These are phyloP conservation scores for Fusarium tupiense DNA, from an alignment of 2,329 filamentous ascomycete species.

Conservation along the genomic window DNA sequence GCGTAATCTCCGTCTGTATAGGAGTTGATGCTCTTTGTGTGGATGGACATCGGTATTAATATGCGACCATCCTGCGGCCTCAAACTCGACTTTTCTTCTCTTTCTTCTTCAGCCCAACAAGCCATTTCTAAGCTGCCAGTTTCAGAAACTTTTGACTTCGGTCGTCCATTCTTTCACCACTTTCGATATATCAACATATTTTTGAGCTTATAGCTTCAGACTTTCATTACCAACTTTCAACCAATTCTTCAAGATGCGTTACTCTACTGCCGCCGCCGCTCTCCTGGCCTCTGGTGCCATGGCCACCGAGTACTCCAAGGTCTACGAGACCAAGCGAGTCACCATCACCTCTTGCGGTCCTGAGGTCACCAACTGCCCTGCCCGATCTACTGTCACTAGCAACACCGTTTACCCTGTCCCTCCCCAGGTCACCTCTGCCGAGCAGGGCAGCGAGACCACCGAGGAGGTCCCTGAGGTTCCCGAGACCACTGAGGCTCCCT, in stretches of 20 bases:
- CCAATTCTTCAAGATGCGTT: conserved; percentile 68
- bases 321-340: conserved; percentile 67
- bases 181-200: conserved; percentile 41
- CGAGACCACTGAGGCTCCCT: conserved; percentile 50
- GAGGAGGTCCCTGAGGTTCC: conserved; percentile 39
- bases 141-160: conserved; percentile 62
- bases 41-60: conserved; percentile 56
- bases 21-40: conserved; percentile 27
- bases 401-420: conserved; percentile 31
- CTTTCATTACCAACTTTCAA: conserved; percentile 38
- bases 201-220: conserved; percentile 41
- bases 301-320: conserved; percentile 54
- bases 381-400: conserved; percentile 36
- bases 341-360: conserved; percentile 69
- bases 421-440: conserved; percentile 22
- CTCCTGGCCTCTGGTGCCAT: conserved; percentile 55
- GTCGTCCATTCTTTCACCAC: conserved; percentile 64
- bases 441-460: conserved; percentile 50
- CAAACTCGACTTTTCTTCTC: conserved; percentile 37
- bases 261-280: conserved; percentile 59
- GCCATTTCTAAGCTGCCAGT: conserved; percentile 53
- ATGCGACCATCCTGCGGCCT: conserved; percentile 51
- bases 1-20: conserved; percentile 41
- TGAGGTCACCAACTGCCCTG: conserved; percentile 44
- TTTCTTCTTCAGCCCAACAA: conserved; percentile 55